phyloP scores from a whole-genome alignment of 2,329 filamentous ascomycete species.

The Aspergillus novofumigatus region DNA sequence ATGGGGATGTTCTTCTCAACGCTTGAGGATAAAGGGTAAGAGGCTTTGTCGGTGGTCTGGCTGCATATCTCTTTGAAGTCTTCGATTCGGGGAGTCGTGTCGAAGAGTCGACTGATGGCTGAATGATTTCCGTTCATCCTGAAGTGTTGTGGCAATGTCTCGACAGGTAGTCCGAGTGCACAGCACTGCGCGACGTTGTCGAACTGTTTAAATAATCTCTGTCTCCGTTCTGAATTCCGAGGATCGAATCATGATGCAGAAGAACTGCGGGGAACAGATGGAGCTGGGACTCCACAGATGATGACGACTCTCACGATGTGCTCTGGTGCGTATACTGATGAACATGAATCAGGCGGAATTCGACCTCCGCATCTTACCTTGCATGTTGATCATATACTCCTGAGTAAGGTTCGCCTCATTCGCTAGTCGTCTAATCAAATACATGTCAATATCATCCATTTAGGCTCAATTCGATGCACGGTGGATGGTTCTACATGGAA shows the following conservation, averaged over 20 bases:
- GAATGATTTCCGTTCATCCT: not conserved
- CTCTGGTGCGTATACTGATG: not conserved
- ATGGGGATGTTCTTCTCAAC: constrained; percentile 53
- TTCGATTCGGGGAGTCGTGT: constrained; percentile 26
- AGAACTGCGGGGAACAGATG: not conserved
- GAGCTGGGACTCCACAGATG: not conserved
- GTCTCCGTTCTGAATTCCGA: constrained; percentile 3
- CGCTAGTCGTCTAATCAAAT: too few species aligned
- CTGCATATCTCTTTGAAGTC: constrained; percentile 46
- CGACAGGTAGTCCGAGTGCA: not conserved
- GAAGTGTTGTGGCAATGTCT: not conserved
- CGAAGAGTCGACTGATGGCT: constrained; percentile 18
- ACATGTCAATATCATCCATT: not conserved
- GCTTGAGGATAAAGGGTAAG: constrained; percentile 47
- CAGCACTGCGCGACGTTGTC: too few species aligned
- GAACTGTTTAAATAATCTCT: not conserved
- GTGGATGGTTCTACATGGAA: not conserved
- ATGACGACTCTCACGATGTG: not conserved
- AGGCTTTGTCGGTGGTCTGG: constrained; percentile 29
- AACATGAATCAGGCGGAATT: not conserved
- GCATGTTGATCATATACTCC: not conserved
- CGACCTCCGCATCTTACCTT: not conserved
- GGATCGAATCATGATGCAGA: not conserved
- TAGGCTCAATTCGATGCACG: not conserved
- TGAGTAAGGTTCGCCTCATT: not conserved